These are phyloP conservation scores for Barnettozyma siamensis DNA, from an alignment of 805 yeast species.

Conservation along the genomic window DNA sequence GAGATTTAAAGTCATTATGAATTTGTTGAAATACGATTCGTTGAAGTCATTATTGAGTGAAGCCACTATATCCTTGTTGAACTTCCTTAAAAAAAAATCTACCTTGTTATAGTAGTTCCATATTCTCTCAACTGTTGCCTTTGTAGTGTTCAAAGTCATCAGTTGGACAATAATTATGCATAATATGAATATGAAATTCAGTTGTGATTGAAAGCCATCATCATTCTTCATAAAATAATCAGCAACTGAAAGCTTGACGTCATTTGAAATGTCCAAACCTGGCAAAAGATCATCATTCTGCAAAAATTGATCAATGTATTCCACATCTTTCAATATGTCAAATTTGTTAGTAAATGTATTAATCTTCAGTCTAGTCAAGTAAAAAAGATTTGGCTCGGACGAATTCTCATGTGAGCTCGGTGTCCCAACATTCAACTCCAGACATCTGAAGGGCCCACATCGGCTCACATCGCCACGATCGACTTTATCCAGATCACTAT, in stretches of 20 bases:
- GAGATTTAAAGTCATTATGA: constrained; percentile 6
- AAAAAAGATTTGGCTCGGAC: background rate
- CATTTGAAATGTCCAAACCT: background rate
- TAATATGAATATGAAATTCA: constrained; percentile 1
- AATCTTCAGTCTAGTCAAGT: background rate
- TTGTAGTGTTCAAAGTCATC: background rate
- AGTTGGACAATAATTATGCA: constrained; percentile 3
- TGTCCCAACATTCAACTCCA: background rate
- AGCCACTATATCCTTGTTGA: background rate
- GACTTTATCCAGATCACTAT: constrained; percentile 50
- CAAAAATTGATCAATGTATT: constrained; percentile 2
- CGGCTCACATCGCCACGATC: constrained; percentile 6
- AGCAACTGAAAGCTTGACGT: background rate
- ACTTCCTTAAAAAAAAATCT: background rate
- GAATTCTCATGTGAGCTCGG: background rate
- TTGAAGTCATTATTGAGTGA: background rate
- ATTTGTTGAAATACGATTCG: background rate
- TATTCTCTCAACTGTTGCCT: background rate
- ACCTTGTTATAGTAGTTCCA: background rate
- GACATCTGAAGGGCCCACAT: constrained; percentile 15
- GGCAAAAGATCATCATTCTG: constrained; percentile 1
- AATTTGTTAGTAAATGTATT: background rate
- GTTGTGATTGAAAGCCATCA: background rate
- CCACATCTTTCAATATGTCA: constrained; percentile 5
- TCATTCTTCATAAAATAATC: constrained; percentile 1